Base-by-base conservation (phyloP, 164 flowering plant genomes). In the Stephania yunnanensis region DNA sequence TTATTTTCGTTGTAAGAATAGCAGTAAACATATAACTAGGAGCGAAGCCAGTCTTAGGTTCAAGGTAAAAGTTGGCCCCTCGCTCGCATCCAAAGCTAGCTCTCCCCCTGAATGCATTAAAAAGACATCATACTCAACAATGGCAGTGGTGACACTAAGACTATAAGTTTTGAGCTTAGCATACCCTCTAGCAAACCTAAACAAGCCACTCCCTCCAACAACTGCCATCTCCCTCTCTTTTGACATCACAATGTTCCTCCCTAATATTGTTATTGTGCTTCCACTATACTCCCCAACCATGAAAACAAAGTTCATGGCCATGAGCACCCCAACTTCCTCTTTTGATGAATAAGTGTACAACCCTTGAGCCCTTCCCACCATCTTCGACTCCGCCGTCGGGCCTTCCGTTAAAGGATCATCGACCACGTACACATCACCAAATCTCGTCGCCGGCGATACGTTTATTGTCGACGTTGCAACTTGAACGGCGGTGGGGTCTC, bases 261-360 rank as follows among this genome's bases (percentile, higher is more conserved):
- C 93, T 7, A 87, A 22, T 9, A 89, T 74, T 0, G 85, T 79
- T 6, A 89, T 73, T 1, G 85, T 80, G 78, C 93, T 89, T 0
- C 89, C 88, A 19, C 86, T 87, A 48, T 86, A 87, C 68, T 89
- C 85, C 20, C 90, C 90, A 15, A 73, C 81, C 0, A 67, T 53
- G 82, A 89, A 87, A 0, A 71, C 85, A 29, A 89, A 86, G 68
- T 89, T 89, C 92, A 89, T 89, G 6, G 77, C 73, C 92, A 89
- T 87, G 8, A 86, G 19, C 19, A 84, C 42, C 0, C 81, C 85
- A 11, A 85, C 1, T 7, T 81, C 84, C 7, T 79, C 71, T 22
- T 81, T 83, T 3, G 87, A 76, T 2, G 88, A 80, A 12, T 46
- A 6, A 1, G 83, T 81, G 64, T 87, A 87, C 22, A 89, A 75